Percentiles rank a stretch among this genome's conserved stretches.
These are phyloP conservation scores for Colletotrichum orchidophilum DNA, from an alignment of 2,329 filamentous ascomycete genomes.

Conservation along the genomic window DNA sequence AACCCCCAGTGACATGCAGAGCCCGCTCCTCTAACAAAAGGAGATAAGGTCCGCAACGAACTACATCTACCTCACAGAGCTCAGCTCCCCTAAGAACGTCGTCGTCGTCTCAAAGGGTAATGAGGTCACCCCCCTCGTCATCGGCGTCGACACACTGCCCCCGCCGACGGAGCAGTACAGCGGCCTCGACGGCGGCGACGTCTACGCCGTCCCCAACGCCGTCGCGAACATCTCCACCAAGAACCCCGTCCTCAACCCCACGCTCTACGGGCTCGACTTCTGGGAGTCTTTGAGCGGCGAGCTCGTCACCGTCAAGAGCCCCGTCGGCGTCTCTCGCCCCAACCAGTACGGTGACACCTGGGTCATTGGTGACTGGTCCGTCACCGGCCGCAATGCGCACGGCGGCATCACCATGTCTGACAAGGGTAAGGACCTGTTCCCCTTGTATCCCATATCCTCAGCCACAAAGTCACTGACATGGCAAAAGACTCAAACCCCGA, in stretches of 20 bases:
- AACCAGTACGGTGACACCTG: conserved; percentile 75
- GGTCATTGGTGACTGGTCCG: conserved; percentile 72
- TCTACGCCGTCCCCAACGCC: conserved; percentile 73
- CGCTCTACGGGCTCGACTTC: conserved; percentile 74
- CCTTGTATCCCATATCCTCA: no score
- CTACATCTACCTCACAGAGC: conserved; percentile 72
- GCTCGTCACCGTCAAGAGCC: conserved; percentile 69
- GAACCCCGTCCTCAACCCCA: conserved; percentile 70
- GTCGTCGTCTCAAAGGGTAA: conserved; percentile 63
- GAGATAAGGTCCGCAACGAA: conserved; percentile 58
- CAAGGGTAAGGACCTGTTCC: conserved; percentile 50
- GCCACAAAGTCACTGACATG: not conserved
- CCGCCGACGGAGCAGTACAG: conserved; percentile 72
- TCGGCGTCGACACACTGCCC: conserved; percentile 64
- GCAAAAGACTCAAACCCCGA: conserved; percentile 73
- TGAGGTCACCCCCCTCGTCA: conserved; percentile 64
- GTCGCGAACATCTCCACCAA: conserved; percentile 62
- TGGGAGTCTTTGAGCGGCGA: conserved; percentile 77
- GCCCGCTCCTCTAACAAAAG: conserved; percentile 33
- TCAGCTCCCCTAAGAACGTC: conserved; percentile 64
- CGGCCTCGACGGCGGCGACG: conserved; percentile 69
- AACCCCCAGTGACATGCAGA: not conserved
- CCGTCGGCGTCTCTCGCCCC: conserved; percentile 66
- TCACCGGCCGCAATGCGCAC: conserved; percentile 69
- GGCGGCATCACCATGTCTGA: conserved; percentile 72